Conservation (phyloP, 495 filamentous ascomycete species). For the Chaetomium tenue region DNA sequence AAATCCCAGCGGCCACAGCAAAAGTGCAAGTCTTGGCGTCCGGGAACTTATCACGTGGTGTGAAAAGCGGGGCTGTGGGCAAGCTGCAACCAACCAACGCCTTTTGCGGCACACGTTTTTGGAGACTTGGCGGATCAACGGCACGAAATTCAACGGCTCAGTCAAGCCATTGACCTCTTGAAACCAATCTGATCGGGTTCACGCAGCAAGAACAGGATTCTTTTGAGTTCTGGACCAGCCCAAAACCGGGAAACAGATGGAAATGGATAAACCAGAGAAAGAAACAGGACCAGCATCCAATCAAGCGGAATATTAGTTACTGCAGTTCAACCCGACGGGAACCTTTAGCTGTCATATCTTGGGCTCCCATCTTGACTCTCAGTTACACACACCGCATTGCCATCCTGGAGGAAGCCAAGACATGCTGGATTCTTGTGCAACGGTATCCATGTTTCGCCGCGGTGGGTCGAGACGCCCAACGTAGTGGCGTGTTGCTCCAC, state of each 20-base stretch:
- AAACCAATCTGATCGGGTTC: too few species aligned
- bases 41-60: neutral
- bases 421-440: neutral
- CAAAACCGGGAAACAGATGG: too few species aligned
- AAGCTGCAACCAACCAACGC: neutral
- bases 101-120: slow-evolving; percentile 7
- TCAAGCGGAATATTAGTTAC: too few species aligned
- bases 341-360: too few species aligned
- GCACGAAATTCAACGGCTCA: neutral
- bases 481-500: neutral
- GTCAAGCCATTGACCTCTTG: too few species aligned
- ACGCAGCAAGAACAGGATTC: too few species aligned
- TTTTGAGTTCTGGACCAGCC: too few species aligned
- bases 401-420: neutral
- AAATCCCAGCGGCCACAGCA: neutral
- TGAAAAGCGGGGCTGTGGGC: neutral
- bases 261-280: too few species aligned
- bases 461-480: neutral
- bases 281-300: too few species aligned
- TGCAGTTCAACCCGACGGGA: too few species aligned
- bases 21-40: neutral
- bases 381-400: neutral
- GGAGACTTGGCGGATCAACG: slow-evolving; percentile 1
- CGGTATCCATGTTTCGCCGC: slow-evolving; percentile 7
- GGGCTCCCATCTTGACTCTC: neutral